A percentile compares a stretch with the other conserved stretches of the same genome.
Conservation (phyloP, 2,329 filamentous ascomycete genomes). For the Pyricularia sp. region DNA sequence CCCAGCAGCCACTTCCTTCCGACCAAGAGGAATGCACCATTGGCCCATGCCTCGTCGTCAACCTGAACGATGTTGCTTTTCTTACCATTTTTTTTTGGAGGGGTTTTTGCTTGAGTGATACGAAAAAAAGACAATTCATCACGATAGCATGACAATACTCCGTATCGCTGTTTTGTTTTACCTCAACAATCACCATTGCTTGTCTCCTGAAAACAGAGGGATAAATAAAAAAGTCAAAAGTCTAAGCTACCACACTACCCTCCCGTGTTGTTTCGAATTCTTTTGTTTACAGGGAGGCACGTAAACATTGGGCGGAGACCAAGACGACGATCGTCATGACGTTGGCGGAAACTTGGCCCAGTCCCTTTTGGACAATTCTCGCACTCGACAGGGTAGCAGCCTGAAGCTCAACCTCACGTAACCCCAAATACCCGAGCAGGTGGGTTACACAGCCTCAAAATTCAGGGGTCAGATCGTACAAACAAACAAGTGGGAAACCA, state of each 20-base stretch:
- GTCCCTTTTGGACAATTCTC: neutral
- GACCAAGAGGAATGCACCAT: slow-evolving; percentile 1
- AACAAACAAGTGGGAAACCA: neutral
- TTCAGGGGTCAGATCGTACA: neutral
- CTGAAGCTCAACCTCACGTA: neutral
- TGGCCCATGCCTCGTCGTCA: neutral
- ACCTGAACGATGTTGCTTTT: neutral
- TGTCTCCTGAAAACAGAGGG: neutral
- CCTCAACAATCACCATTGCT: neutral
- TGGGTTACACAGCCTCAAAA: neutral
- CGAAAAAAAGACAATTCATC: neutral
- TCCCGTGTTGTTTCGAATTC: neutral
- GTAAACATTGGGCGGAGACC: neutral
- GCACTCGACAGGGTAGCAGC: neutral
- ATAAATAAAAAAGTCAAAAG: too few species aligned
- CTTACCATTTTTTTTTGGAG: neutral
- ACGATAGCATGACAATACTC: neutral
- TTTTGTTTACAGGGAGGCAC: neutral
- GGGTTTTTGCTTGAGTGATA: neutral
- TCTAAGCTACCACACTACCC: too few species aligned
- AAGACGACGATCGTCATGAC: neutral
- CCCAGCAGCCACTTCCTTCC: neutral
- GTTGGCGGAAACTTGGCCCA: neutral
- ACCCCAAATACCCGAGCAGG: neutral
- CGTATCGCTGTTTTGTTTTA: neutral